Percentiles rank a stretch among this genome's conserved stretches.
Evolutionary conservation across 2,329 filamentous ascomycete genomes (phyloP).

Genomic region (Paracoccidioides lutzii): DNA sequence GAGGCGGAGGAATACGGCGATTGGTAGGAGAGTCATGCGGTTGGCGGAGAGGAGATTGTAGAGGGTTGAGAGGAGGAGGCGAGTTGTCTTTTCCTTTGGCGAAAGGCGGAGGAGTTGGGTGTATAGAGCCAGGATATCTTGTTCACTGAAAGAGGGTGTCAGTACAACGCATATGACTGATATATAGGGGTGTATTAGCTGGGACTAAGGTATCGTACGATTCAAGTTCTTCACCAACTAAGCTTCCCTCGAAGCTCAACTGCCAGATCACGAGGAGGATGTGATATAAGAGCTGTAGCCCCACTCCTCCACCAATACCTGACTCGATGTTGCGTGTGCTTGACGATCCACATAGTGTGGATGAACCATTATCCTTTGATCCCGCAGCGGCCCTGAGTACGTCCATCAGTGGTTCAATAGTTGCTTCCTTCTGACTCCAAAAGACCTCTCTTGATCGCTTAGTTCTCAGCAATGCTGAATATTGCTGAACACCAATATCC

Average conservation of each 20-base stretch:
- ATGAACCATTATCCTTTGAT: slow-evolving; percentile 54
- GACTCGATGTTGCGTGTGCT: slow-evolving; percentile 53
- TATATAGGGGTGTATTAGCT: not conserved
- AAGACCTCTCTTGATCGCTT: slow-evolving; percentile 65
- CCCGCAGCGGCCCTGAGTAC: slow-evolving; percentile 67
- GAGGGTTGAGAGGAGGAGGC: slow-evolving; percentile 77
- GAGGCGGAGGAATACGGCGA: slow-evolving; percentile 73
- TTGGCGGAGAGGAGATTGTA: slow-evolving; percentile 70
- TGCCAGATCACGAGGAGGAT: slow-evolving; percentile 92
- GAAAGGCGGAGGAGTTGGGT: slow-evolving; percentile 85
- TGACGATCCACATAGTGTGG: slow-evolving; percentile 38
- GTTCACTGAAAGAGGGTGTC: slow-evolving; percentile 49
- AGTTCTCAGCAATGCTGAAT: slow-evolving; percentile 70
- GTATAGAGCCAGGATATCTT: slow-evolving; percentile 83
- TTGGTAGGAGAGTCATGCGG: slow-evolving; percentile 58
- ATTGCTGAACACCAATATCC: slow-evolving; percentile 88
- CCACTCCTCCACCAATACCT: slow-evolving; percentile 60
- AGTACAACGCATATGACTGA: not conserved
- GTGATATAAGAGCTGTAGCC: slow-evolving; percentile 85
- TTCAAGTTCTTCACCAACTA: slow-evolving; percentile 68
- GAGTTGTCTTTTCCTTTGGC: slow-evolving; percentile 95
- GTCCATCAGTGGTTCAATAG: slow-evolving; percentile 64
- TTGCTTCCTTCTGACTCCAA: slow-evolving; percentile 83
- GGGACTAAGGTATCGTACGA: slow-evolving; percentile 44
- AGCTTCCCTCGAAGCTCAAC: slow-evolving; percentile 70